Base-by-base conservation (phyloP, 495 filamentous ascomycete species). In the Barbatosphaeria neglecta region DNA sequence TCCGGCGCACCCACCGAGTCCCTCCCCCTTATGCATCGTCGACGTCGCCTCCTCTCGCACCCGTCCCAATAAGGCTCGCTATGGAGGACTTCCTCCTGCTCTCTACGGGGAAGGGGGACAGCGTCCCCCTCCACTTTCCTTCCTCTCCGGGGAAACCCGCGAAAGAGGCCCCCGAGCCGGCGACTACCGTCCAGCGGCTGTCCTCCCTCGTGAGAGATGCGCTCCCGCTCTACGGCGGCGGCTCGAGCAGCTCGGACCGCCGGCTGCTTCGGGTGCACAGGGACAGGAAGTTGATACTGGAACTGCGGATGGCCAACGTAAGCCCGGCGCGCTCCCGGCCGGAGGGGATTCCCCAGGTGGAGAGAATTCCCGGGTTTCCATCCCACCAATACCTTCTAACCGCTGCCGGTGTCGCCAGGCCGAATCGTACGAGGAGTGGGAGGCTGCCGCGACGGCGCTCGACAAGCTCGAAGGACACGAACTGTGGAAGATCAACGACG, bases 381-480 rank as follows among this genome's bases (percentile, higher is more conserved):
- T n/a, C 4, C 31, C 31, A 15, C 16, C 31, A 11, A 11, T n/a
- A 5, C 10, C 1, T 35, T 10, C 44, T 46, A 24, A 46, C 44
- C 19, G 2, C 9, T 20, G 5, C 23, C 6, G 4, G 23, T 9
- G 52, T 25, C 22, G 42, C 10, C 52, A 83, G 81, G 81, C 84
- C 17, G 71, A 72, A 50, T 77, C 73, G 11, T 69, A 78, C 53
- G 65, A 67, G 22, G 77, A 85, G 50, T 90, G 84, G 83, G 64
- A 76, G 50, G 64, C 55, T 42, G 80, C 76, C 16, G 90, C 90
- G 13, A 70, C 64, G n/a, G 84, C 90, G 55, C 69, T 96, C 28
- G 90, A 96, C 60, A 57, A 69, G 4, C 65, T 95, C 31, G 88
- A 95, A 61, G 81, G 83, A 28, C 86, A 90, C 55, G 81, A 87